Conservation (phyloP, 805 yeast genomes). For the Pichia insulana region DNA sequence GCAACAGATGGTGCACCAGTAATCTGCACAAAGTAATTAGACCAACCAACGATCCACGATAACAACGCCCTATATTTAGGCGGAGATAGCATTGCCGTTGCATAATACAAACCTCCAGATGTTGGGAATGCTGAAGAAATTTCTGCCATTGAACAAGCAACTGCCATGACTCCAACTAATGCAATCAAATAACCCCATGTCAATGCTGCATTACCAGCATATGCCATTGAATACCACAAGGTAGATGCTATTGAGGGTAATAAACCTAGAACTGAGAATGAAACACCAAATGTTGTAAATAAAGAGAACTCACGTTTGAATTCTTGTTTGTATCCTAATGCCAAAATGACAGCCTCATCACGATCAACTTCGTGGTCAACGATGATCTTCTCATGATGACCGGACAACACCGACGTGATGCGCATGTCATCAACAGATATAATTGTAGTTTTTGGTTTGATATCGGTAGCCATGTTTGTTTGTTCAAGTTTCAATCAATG, state of each 20-base stretch:
- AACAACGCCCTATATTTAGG: slow-evolving; percentile 40
- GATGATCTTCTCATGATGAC: slow-evolving; percentile 17
- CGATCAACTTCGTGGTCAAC: slow-evolving; percentile 39
- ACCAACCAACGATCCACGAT: slow-evolving; percentile 56
- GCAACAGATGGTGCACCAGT: slow-evolving; percentile 54
- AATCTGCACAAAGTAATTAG: slow-evolving; percentile 54
- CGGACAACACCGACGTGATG: slow-evolving; percentile 16
- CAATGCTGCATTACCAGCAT: slow-evolving; percentile 52
- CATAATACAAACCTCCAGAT: slow-evolving; percentile 61
- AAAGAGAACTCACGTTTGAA: slow-evolving; percentile 47
- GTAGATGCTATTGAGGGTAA: slow-evolving; percentile 59
- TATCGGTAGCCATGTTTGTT: no score
- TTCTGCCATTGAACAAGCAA: slow-evolving; percentile 55
- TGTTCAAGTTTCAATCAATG: not conserved
- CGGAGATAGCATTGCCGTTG: slow-evolving; percentile 54
- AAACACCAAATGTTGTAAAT: slow-evolving; percentile 31
- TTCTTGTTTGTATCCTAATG: slow-evolving; percentile 51
- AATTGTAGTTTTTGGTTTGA: slow-evolving; percentile 17
- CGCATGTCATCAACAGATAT: slow-evolving; percentile 17
- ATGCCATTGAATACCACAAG: slow-evolving; percentile 47
- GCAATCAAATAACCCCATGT: slow-evolving; percentile 55
- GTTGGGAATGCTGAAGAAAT: slow-evolving; percentile 57
- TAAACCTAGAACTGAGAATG: slow-evolving; percentile 54
- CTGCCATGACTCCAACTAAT: slow-evolving; percentile 43
- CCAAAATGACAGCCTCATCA: slow-evolving; percentile 45